Evolutionary conservation across 2,329 filamentous ascomycete species (phyloP).

Genomic region (Paracorniculantispora psalliotae): DNA sequence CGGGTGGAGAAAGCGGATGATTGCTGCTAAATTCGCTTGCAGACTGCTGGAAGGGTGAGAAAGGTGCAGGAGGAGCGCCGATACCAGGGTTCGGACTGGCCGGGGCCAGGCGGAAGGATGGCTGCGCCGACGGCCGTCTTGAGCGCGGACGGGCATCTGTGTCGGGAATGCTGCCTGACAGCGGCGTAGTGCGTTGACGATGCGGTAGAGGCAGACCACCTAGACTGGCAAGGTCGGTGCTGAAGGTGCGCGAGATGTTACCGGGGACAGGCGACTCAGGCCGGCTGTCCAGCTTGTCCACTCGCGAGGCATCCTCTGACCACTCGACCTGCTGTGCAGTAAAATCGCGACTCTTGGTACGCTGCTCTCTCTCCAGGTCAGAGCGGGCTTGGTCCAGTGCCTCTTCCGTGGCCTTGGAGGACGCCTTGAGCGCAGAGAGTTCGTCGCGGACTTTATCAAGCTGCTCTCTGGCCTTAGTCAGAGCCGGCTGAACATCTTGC

Average conservation of each 20-base stretch:
- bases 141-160: slow-evolving; percentile 29
- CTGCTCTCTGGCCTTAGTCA: slow-evolving; percentile 62
- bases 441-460: slow-evolving; percentile 54
- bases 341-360: slow-evolving; percentile 23
- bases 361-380: slow-evolving; percentile 47
- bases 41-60: slow-evolving; percentile 42
- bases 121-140: slow-evolving; percentile 48
- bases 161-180: slow-evolving; percentile 35
- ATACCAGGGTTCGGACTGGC: slow-evolving; percentile 35
- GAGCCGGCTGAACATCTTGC: slow-evolving; percentile 60
- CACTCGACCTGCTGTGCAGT: slow-evolving; percentile 40
- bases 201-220: neutral
- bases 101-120: slow-evolving; percentile 21
- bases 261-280: slow-evolving; percentile 49
- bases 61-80: slow-evolving; percentile 34
- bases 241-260: slow-evolving; percentile 47
- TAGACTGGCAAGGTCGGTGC: slow-evolving; percentile 48
- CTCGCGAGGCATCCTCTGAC: slow-evolving; percentile 45
- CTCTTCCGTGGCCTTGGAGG: slow-evolving; percentile 61
- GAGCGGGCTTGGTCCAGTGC: slow-evolving; percentile 52
- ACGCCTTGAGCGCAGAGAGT: slow-evolving; percentile 57
- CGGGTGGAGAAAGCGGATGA: neutral
- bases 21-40: slow-evolving; percentile 21
- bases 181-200: slow-evolving; percentile 45
- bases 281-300: slow-evolving; percentile 39